These are phyloP conservation scores for Diaporthe sp. DNA, from an alignment of 2,329 filamentous ascomycete genomes.

Conservation along the genomic window DNA sequence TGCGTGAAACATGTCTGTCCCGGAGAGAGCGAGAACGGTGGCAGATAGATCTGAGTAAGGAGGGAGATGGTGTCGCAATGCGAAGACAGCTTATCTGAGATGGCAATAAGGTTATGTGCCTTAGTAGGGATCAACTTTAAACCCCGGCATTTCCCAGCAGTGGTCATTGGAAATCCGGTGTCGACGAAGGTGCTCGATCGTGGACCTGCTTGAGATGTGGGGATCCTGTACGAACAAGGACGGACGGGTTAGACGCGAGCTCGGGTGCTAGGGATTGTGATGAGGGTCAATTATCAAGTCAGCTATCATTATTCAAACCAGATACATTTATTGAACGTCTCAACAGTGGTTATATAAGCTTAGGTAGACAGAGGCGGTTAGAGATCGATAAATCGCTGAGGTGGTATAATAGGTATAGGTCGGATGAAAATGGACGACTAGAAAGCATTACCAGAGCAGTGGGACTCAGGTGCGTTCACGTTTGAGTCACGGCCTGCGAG, in stretches of 20 bases:
- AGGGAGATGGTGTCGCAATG: not conserved
- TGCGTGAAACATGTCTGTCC: not conserved
- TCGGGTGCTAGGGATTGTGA: not conserved
- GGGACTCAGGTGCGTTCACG: not conserved
- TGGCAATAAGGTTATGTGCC: constrained; percentile 11
- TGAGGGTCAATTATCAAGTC: not conserved
- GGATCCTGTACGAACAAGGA: not conserved
- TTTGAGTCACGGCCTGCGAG: not conserved
- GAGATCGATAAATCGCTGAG: too few relatives aligned
- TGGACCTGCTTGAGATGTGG: not conserved
- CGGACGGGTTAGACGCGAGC: not conserved
- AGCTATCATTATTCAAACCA: too few relatives aligned
- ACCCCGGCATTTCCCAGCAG: not conserved
- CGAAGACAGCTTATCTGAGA: not conserved
- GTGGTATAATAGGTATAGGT: not conserved
- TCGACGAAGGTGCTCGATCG: not conserved
- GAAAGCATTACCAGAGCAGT: not conserved
- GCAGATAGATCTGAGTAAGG: constrained; percentile 10
- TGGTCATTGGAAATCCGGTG: too few relatives aligned
- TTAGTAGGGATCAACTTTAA: constrained; percentile 7
- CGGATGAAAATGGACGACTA: not conserved
- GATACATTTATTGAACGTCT: not conserved
- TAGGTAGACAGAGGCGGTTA: not conserved
- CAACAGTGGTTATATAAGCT: too few relatives aligned
- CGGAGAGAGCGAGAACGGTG: not conserved